Conservation (phyloP, 441 rosid species). For the Sinapis alba region DNA sequence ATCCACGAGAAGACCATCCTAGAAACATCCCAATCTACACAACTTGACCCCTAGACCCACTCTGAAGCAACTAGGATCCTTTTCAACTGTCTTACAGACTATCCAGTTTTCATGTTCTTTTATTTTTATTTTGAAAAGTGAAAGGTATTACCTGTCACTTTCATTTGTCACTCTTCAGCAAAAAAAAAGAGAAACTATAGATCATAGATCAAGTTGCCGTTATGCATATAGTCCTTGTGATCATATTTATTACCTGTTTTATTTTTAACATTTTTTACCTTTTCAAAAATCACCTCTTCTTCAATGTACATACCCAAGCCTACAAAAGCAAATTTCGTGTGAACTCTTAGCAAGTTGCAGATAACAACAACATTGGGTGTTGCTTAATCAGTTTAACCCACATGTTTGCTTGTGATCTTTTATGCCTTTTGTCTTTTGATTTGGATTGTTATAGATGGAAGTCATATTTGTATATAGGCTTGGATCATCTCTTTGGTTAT, state of each 20-base stretch:
- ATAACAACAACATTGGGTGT: constrained; percentile 12
- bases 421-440: constrained; percentile 21
- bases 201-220: constrained; percentile 31
- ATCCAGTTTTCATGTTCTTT: constrained; percentile 21
- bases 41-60: constrained; percentile 21
- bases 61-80: constrained; percentile 16
- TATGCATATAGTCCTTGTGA: constrained; percentile 33
- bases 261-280: background rate
- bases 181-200: background rate
- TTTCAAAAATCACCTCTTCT: background rate
- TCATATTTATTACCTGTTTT: constrained; percentile 17
- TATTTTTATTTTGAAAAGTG: constrained; percentile 22
- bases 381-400: constrained; percentile 6
- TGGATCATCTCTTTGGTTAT: background rate
- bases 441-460: constrained; percentile 16
- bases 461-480: background rate
- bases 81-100: constrained; percentile 11
- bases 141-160: constrained; percentile 33
- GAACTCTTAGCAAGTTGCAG: constrained; percentile 32
- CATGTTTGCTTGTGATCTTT: constrained; percentile 22
- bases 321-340: constrained; percentile 24
- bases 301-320: constrained; percentile 16
- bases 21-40: constrained; percentile 16
- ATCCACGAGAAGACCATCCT: constrained; percentile 45
- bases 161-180: constrained; percentile 6